Evolutionary conservation across 306 rosid genomes (phyloP).

Genomic region (Carpinus viminea): DNA sequence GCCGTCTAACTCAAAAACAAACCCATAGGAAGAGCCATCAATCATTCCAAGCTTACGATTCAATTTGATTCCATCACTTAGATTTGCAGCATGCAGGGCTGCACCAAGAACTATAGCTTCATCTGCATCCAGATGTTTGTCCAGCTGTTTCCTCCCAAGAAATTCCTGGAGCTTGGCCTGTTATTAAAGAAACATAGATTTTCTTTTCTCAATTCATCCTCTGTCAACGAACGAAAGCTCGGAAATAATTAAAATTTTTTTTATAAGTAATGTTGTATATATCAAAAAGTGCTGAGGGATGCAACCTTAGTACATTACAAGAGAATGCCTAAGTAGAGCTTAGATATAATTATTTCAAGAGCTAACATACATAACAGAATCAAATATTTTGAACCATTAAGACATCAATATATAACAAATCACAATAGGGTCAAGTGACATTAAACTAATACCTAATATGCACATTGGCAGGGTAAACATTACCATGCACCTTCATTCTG

Average conservation of each 20-base stretch:
- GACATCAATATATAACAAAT: not conserved
- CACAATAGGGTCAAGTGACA: not conserved
- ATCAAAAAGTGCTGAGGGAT: no score
- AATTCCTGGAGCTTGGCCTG: conserved; percentile 96
- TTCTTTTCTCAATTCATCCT: not conserved
- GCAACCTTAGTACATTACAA: no score
- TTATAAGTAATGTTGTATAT: no score
- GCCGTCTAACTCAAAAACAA: conserved; percentile 73
- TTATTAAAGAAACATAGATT: conserved; percentile 4
- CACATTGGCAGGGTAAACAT: not conserved
- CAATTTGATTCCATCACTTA: conserved; percentile 98
- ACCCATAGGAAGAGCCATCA: conserved; percentile 92
- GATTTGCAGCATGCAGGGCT: conserved; percentile 85
- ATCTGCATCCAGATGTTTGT: conserved; percentile 97
- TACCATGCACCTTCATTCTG: conserved; percentile 2
- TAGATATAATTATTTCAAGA: conserved; percentile 4
- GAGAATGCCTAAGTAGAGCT: no score
- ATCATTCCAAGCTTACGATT: conserved; percentile 97
- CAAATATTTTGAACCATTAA: not conserved
- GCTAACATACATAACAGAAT: not conserved
- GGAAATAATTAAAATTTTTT: not conserved
- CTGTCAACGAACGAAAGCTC: not conserved
- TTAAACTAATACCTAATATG: not conserved
- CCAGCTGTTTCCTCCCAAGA: conserved; percentile 89
- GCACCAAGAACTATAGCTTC: conserved; percentile 97